Conservation (phyloP, 805 yeast genomes). For the Schwanniomyces yamadae region DNA sequence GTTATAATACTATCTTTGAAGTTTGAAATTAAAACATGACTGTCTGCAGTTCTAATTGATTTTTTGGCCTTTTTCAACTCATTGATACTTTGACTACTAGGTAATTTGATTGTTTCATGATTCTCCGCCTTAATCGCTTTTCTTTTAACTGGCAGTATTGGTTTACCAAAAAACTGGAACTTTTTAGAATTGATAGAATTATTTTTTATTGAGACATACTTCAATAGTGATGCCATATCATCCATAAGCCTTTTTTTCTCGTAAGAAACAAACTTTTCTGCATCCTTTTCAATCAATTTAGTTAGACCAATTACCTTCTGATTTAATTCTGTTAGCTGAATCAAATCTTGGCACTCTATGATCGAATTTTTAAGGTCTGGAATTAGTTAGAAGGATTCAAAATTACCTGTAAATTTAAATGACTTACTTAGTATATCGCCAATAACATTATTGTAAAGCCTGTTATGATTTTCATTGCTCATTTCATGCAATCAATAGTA, state of each 20-base stretch:
- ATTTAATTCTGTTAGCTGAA: constrained; percentile 3
- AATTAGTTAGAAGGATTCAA: too few relatives aligned
- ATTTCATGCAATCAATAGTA: too few relatives aligned
- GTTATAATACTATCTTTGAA: constrained; percentile 8
- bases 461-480: too few relatives aligned
- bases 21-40: constrained; percentile 14
- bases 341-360: constrained; percentile 7
- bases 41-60: constrained; percentile 2
- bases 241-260: constrained; percentile 23
- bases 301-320: constrained; percentile 10
- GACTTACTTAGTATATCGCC: too few relatives aligned
- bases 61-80: constrained; percentile 5
- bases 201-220: constrained; percentile 19
- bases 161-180: constrained; percentile 32
- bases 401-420: too few relatives aligned
- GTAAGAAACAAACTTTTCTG: constrained; percentile 7
- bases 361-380: constrained; percentile 11
- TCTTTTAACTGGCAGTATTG: constrained; percentile 13
- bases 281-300: constrained; percentile 7
- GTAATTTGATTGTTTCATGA: background rate
- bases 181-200: constrained; percentile 11
- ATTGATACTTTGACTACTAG: constrained; percentile 1
- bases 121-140: background rate
- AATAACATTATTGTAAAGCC: too few relatives aligned
- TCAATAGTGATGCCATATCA: constrained; percentile 18